Conservation (phyloP, 1,139 yeast genomes). For the Kluyveromyces marxianus region DNA sequence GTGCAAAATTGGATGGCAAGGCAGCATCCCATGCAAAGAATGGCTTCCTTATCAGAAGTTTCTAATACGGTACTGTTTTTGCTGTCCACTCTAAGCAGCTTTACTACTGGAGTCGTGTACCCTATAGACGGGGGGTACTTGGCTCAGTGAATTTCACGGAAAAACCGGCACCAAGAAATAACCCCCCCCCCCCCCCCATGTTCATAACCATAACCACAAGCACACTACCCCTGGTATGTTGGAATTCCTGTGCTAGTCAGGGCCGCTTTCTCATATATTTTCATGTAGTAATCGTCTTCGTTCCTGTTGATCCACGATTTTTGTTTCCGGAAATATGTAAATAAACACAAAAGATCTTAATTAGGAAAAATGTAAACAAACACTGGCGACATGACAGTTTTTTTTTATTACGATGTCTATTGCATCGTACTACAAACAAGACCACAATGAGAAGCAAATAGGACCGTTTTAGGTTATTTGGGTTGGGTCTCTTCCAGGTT, state of each 20-base stretch:
- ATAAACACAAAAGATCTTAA: not conserved
- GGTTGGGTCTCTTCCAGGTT: too few species aligned
- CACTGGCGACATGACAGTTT: not conserved
- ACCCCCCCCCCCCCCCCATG: not conserved
- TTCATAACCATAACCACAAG: too few species aligned
- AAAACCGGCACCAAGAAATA: not conserved
- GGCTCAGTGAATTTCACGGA: not conserved
- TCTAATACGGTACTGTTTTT: not conserved
- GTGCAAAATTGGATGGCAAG: not conserved
- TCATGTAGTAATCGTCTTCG: too few species aligned
- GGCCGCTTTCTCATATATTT: not conserved
- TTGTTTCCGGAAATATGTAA: slow-evolving; percentile 1
- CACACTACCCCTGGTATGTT: too few species aligned
- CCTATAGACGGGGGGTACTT: slow-evolving; percentile 1
- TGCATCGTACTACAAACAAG: too few species aligned
- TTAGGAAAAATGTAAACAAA: slow-evolving; percentile 1
- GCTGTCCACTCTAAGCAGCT: not conserved
- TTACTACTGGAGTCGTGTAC: not conserved
- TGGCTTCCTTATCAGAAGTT: not conserved
- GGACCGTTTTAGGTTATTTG: too few species aligned
- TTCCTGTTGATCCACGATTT: not conserved
- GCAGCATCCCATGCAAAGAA: slow-evolving; percentile 1
- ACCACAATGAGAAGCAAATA: too few species aligned
- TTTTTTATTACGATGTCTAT: not conserved
- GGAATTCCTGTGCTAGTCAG: not conserved